These are phyloP conservation scores for Phytophthora chlamydospora DNA, from an alignment of 352 stramenopile species.

Conservation along the genomic window DNA sequence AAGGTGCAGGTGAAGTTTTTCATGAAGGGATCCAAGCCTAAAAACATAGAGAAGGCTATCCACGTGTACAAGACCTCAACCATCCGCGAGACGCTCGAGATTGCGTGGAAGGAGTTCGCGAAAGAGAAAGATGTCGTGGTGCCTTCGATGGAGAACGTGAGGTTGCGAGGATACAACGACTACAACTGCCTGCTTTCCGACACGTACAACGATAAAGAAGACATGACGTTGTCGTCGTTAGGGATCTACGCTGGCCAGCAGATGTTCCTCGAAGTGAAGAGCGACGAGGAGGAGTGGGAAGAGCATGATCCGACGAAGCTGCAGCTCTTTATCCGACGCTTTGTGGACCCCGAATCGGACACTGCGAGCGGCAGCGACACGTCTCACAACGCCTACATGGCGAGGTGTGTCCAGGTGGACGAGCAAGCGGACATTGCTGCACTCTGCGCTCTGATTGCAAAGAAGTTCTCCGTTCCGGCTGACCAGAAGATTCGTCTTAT, in stretches of 20 bases:
- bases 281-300: slow-evolving; percentile 66
- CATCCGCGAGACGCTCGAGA: slow-evolving; percentile 53
- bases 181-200: slow-evolving; percentile 76
- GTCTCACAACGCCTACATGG: slow-evolving; percentile 31
- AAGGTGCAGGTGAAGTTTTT: slow-evolving; percentile 83
- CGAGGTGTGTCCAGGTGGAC: slow-evolving; percentile 67
- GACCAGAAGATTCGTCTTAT: slow-evolving; percentile 61
- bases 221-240: slow-evolving; percentile 58
- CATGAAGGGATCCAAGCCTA: slow-evolving; percentile 69
- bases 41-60: slow-evolving; percentile 74
- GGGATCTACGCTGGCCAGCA: slow-evolving; percentile 77
- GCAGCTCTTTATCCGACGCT: slow-evolving; percentile 76
- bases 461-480: slow-evolving; percentile 57
- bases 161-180: slow-evolving; percentile 76
- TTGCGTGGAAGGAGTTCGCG: slow-evolving; percentile 58
- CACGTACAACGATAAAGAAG: slow-evolving; percentile 62
- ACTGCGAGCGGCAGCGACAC: slow-evolving; percentile 13
- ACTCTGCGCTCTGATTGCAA: slow-evolving; percentile 51
- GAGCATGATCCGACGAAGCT: slow-evolving; percentile 66
- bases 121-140: slow-evolving; percentile 61
- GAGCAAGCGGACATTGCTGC: slow-evolving; percentile 61
- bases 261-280: slow-evolving; percentile 76
- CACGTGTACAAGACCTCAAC: slow-evolving; percentile 81
- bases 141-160: slow-evolving; percentile 58
- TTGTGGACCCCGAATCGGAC: slow-evolving; percentile 36